Percentiles rank a stretch among this genome's conserved stretches.
Evolutionary conservation across 352 stramenopile species (phyloP).

Genomic region (Globisporangium spinosum): DNA sequence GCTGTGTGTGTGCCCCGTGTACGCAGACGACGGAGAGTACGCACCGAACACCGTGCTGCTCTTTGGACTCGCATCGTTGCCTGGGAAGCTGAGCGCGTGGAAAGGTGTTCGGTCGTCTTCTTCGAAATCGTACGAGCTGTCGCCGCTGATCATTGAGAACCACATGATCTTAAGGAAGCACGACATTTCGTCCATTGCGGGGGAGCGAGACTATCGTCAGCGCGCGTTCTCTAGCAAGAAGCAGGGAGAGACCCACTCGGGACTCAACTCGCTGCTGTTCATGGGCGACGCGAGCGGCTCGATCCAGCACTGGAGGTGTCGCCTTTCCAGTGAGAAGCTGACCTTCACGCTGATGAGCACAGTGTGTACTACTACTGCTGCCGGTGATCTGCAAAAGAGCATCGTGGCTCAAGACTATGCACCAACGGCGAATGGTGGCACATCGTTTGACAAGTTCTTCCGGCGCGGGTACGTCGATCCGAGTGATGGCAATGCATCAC

Average conservation of each 20-base stretch:
- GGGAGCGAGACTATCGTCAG: conserved; percentile 78
- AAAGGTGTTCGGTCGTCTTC: conserved; percentile 43
- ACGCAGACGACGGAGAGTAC: conserved; percentile 76
- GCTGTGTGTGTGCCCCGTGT: conserved; percentile 67
- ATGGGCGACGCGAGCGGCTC: conserved; percentile 49
- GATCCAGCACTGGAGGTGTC: conserved; percentile 79
- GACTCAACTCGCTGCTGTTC: conserved; percentile 77
- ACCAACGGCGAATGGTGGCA: neutral
- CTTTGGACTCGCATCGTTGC: conserved; percentile 51
- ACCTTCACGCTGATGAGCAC: conserved; percentile 78
- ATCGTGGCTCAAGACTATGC: neutral
- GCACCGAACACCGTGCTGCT: conserved; percentile 63
- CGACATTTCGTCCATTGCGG: conserved; percentile 72
- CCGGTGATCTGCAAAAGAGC: neutral
- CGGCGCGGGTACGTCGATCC: conserved; percentile 27
- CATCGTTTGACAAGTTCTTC: conserved; percentile 26
- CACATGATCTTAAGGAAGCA: conserved; percentile 37
- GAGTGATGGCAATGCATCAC: neutral
- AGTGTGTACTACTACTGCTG: neutral
- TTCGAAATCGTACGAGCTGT: conserved; percentile 42
- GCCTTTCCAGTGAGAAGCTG: conserved; percentile 40
- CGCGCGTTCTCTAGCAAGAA: conserved; percentile 63
- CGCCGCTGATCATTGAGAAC: conserved; percentile 48
- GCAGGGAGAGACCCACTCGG: conserved; percentile 23
- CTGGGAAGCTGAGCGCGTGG: conserved; percentile 57